Evolutionary conservation across 106 monocot species (phyloP).

Genomic region (Allium fistulosum): DNA sequence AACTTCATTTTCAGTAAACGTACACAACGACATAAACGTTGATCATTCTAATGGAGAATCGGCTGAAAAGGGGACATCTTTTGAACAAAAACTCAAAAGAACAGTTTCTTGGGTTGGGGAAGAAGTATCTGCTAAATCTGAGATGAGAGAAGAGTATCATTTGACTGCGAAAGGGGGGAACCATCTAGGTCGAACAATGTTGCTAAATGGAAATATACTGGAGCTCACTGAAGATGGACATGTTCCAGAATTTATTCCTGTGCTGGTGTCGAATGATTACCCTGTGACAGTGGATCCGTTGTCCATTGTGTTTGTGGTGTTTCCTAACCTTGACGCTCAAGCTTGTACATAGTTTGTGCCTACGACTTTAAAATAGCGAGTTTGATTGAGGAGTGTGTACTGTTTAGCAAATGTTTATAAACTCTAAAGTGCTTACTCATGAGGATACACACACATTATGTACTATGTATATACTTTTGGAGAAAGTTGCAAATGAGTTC

Average conservation of each 20-base stretch:
- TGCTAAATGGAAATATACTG: slow-evolving; percentile 53
- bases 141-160: slow-evolving; percentile 68
- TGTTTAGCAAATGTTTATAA: too few relatives aligned
- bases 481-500: too few relatives aligned
- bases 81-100: slow-evolving; percentile 43
- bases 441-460: too few relatives aligned
- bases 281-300: slow-evolving; percentile 34
- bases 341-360: slow-evolving; percentile 17
- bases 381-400: too few relatives aligned
- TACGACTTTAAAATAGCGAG: too few relatives aligned
- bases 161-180: slow-evolving; percentile 41
- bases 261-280: slow-evolving; percentile 16
- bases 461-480: too few relatives aligned
- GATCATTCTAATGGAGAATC: slow-evolving; percentile 14
- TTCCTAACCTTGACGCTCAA: slow-evolving; percentile 58
- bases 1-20: slow-evolving; percentile 23
- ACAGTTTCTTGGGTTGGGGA: slow-evolving; percentile 62
- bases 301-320: slow-evolving; percentile 57
- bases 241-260: slow-evolving; percentile 43
- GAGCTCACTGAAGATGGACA: slow-evolving; percentile 45
- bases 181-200: slow-evolving; percentile 30
- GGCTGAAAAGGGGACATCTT: slow-evolving; percentile 10
- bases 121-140: slow-evolving; percentile 24
- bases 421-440: too few relatives aligned
- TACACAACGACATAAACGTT: slow-evolving; percentile 39